Evolutionary conservation across 495 filamentous ascomycete genomes (phyloP).

Genomic region (Durotheca rogersii): DNA sequence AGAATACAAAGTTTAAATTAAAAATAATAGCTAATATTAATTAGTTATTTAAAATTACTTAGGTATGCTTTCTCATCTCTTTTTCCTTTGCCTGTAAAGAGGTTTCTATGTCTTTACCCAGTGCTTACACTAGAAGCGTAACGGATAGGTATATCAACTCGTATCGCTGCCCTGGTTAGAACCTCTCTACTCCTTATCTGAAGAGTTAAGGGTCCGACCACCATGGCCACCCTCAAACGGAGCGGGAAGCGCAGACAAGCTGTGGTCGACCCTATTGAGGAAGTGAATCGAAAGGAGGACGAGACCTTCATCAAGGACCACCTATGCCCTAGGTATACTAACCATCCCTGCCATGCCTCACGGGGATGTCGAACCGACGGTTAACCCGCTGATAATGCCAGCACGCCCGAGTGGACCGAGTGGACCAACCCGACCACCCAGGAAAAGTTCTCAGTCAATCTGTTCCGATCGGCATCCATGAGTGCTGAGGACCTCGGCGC

Average conservation of each 20-base stretch:
- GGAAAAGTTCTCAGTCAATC: slow-evolving; percentile 42
- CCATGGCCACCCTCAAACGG: slow-evolving; percentile 14
- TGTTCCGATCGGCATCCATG: slow-evolving; percentile 53
- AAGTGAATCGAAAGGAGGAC: slow-evolving; percentile 47
- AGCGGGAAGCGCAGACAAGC: slow-evolving; percentile 36
- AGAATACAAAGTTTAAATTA: background rate
- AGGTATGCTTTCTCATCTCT: too few relatives aligned
- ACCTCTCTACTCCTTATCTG: background rate
- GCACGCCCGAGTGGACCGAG: slow-evolving; percentile 41
- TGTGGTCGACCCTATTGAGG: slow-evolving; percentile 43
- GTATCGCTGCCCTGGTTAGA: background rate
- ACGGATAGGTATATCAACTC: background rate
- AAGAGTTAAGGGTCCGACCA: too few relatives aligned
- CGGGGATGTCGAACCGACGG: background rate
- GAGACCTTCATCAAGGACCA: slow-evolving; percentile 48
- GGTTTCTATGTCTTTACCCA: too few relatives aligned
- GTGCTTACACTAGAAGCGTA: background rate
- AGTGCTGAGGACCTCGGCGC: slow-evolving; percentile 54
- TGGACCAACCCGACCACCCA: slow-evolving; percentile 48
- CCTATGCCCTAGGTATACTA: slow-evolving; percentile 41
- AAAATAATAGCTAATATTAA: background rate
- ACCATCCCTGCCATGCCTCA: too few relatives aligned
- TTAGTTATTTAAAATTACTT: background rate
- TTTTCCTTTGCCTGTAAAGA: too few relatives aligned
- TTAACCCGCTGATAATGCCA: slow-evolving; percentile 15